Evolutionary conservation across 805 yeast genomes (phyloP), one percentile per base, ranked within the genome.

Genomic region (Barnettozyma californica): DNA sequence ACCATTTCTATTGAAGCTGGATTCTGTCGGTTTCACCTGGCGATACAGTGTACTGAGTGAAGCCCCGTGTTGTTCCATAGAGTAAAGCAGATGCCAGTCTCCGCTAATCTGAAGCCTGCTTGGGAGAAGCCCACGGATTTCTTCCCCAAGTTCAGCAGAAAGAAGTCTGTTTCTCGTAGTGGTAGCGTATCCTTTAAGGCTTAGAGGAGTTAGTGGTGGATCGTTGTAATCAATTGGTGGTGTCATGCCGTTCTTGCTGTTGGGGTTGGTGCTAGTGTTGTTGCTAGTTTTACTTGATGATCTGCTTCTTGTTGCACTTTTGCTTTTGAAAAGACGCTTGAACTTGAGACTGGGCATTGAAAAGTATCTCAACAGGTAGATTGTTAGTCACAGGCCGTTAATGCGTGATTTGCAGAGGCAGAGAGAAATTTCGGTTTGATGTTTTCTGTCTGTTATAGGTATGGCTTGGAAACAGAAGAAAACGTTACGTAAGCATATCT

Each of bases 41-140:
- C 76, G 68, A 62, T 91, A 92, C 16, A 94, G 66, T 0, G 98
- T 90, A 49, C 77, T 81, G 46, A 92, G 65, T 0, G 96, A 87
- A 0, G 95, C 83, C 0, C 99, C 99, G 63, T 90, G 87, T 64
- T 89, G 97, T 56, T 91, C 97, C 51, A 88, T 67, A n/a, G 94
- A 84, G 62, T 91, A 92, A 2, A 82, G 65, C 44, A 94, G 65
- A 6, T 75, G 66, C 99, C 98, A 94, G 6, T 76, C 76, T 35
- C 84, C 83, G 52, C 79, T 79, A 21, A 92, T 71, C 63, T 89
- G 97, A 36, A 87, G 69, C 42, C 97, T 71, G 5, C 87, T 75
- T 0, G 97, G 96, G 51, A 94, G 63, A 46, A 88, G 74, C 25
- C 72, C 69, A 41, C 96, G 73, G 33, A 92, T 74, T 47, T 88